Evolutionary conservation across 352 stramenopile genomes (phyloP).

Genomic region (Paralagenidium karlingii): DNA sequence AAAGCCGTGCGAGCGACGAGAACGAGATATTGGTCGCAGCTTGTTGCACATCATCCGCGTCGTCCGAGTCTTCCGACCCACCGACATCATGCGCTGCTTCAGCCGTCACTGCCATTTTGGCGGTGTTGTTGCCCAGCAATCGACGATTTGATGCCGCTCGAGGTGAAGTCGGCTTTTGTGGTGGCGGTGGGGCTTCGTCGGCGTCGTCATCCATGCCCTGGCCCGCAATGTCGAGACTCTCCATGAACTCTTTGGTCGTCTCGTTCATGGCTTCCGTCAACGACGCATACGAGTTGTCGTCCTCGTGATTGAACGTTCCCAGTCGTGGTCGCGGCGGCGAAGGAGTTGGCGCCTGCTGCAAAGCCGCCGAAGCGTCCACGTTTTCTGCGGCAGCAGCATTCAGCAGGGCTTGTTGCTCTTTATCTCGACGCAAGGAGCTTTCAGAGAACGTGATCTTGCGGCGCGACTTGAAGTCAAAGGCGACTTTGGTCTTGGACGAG

Average conservation of each 20-base stretch:
- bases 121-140: slow-evolving; percentile 4
- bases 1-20: slow-evolving; percentile 38
- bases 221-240: too few relatives aligned
- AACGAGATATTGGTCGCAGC: slow-evolving; percentile 31
- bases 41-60: slow-evolving; percentile 12
- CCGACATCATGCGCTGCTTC: too few relatives aligned
- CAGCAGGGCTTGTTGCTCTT: neutral
- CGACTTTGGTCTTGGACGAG: slow-evolving; percentile 41
- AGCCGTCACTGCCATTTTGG: slow-evolving; percentile 1
- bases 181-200: too few relatives aligned
- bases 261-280: too few relatives aligned
- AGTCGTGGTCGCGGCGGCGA: too few relatives aligned
- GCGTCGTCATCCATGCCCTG: too few relatives aligned
- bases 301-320: too few relatives aligned
- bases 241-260: too few relatives aligned
- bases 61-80: too few relatives aligned
- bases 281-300: too few relatives aligned
- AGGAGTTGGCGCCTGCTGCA: too few relatives aligned
- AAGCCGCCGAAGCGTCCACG: slow-evolving; percentile 25
- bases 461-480: slow-evolving; percentile 29
- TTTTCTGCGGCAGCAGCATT: slow-evolving; percentile 12
- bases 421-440: neutral
- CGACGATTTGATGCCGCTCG: too few relatives aligned
- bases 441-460: slow-evolving; percentile 22
- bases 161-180: slow-evolving; percentile 24